Percentiles rank a stretch among this genome's conserved stretches.
These are phyloP conservation scores for Chalaropsis ovoidea DNA, from an alignment of 2,329 filamentous ascomycete genomes.

Conservation along the genomic window DNA sequence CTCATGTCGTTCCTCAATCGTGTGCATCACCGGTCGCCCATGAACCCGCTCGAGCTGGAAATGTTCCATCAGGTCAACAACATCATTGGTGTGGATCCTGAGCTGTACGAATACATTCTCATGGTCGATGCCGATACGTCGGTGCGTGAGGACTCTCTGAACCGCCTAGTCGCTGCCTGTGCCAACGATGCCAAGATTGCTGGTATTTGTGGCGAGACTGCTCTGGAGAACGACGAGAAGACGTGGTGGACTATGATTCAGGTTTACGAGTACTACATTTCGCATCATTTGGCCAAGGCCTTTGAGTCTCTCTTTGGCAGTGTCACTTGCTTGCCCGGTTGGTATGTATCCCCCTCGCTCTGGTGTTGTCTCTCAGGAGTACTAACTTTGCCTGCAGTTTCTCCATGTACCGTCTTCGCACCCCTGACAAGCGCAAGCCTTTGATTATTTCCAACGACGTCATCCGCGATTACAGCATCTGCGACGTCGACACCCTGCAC, in stretches of 20 bases:
- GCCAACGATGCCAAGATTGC: slow-evolving; percentile 92
- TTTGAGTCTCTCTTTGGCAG: slow-evolving; percentile 97
- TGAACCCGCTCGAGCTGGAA: slow-evolving; percentile 92
- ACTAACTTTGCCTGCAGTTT: slow-evolving; percentile 52
- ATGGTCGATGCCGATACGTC: slow-evolving; percentile 98
- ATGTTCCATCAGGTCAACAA: slow-evolving; percentile 99
- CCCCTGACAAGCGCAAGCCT: slow-evolving; percentile 85
- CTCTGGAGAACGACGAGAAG: slow-evolving; percentile 85
- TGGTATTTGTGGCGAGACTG: slow-evolving; percentile 95
- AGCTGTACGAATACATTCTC: slow-evolving; percentile 91
- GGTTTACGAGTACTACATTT: slow-evolving; percentile 99
- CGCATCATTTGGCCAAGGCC: slow-evolving; percentile 89
- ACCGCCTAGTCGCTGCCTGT: slow-evolving; percentile 83
- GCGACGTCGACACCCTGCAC: slow-evolving; percentile 86
- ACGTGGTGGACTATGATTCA: slow-evolving; percentile 99
- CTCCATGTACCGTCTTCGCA: slow-evolving; percentile 94
- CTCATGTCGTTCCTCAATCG: slow-evolving; percentile 97
- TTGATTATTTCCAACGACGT: slow-evolving; percentile 85
- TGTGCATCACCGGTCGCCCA: slow-evolving; percentile 84
- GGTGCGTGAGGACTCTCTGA: slow-evolving; percentile 84
- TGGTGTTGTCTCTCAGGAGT: background rate
- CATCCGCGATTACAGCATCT: slow-evolving; percentile 79
- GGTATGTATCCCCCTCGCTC: slow-evolving; percentile 50
- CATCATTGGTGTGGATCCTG: slow-evolving; percentile 93
- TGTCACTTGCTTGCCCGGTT: slow-evolving; percentile 97